A percentile compares a stretch with the other conserved stretches of the same genome.
These are phyloP conservation scores for Cnidoscolus chayamansa DNA, from an alignment of 441 rosid species.

Conservation along the genomic window DNA sequence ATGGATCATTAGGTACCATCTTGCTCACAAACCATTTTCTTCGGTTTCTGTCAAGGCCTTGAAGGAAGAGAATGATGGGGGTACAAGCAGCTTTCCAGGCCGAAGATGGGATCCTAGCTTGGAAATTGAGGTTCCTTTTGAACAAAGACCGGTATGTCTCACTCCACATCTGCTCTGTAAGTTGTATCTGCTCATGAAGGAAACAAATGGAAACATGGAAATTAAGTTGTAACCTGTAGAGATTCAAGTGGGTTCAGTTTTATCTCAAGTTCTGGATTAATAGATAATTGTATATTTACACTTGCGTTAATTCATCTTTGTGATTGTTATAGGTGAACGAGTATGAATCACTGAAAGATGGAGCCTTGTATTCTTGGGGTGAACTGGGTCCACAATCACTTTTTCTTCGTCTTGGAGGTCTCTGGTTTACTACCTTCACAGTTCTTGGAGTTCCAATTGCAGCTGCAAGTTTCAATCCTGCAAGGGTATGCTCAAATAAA, in stretches of 20 bases:
- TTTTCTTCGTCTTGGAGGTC: conserved; percentile 78
- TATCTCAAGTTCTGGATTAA: background rate
- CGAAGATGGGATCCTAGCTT: conserved; percentile 82
- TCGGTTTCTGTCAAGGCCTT: conserved; percentile 49
- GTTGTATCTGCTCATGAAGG: background rate
- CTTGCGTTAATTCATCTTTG: conserved; percentile 11
- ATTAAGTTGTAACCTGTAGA: background rate
- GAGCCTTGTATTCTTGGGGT: conserved; percentile 74
- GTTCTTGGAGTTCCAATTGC: conserved; percentile 86
- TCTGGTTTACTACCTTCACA: conserved; percentile 71
- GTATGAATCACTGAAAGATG: conserved; percentile 79
- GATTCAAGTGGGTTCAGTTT: background rate
- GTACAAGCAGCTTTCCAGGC: conserved; percentile 58
- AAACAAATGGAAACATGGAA: background rate
- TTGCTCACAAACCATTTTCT: conserved; percentile 33
- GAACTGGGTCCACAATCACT: conserved; percentile 63
- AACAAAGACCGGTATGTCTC: conserved; percentile 78
- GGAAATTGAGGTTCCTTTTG: conserved; percentile 84
- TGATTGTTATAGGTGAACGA: conserved; percentile 62
- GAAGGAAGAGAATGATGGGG: conserved; percentile 58
- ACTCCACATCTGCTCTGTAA: background rate
- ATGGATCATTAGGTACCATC: conserved; percentile 34
- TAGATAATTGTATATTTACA: background rate
- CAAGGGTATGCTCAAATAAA: conserved; percentile 45
- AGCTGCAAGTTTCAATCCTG: conserved; percentile 93